phyloP scores from a whole-genome alignment of 225 moss, liverwort and hornwort species.

The Physcomitrium patens region DNA sequence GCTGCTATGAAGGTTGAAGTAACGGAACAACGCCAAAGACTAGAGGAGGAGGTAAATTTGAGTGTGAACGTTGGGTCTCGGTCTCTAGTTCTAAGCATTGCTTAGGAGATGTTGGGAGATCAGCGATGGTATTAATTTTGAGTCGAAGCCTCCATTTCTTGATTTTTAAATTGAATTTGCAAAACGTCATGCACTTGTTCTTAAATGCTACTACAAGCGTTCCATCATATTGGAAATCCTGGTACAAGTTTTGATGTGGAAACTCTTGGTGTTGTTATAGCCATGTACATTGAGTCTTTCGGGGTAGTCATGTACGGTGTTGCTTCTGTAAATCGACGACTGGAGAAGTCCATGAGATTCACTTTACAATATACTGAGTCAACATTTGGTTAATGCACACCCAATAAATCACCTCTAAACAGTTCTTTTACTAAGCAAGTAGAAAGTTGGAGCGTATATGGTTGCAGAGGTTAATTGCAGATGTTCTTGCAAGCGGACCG shows the following conservation, averaged over 20 bases:
- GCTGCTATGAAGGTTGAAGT: slow-evolving; percentile 43
- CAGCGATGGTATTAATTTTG: not conserved
- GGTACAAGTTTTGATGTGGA: too few species aligned
- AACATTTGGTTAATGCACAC: not conserved
- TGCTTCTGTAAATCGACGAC: slow-evolving; percentile 2
- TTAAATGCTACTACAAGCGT: too few species aligned
- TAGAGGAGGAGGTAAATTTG: slow-evolving; percentile 48
- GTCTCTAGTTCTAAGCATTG: not conserved
- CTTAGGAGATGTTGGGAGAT: not conserved
- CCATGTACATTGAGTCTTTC: too few species aligned
- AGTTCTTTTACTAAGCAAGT: not conserved
- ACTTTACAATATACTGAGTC: not conserved
- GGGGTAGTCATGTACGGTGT: too few species aligned
- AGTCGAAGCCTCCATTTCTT: not conserved
- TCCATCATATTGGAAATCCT: too few species aligned
- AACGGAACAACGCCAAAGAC: slow-evolving; percentile 44
- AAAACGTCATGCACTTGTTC: too few species aligned
- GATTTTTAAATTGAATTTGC: too few species aligned
- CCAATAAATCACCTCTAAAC: slow-evolving; percentile 6
- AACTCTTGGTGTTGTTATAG: too few species aligned
- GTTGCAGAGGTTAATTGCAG: slow-evolving; percentile 2
- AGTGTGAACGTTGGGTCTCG: not conserved
- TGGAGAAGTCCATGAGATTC: not conserved
- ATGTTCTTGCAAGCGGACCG: slow-evolving; percentile 1
- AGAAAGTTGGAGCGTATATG: not conserved